Evolutionary conservation across 192 early-diverging fungal genomes (phyloP).

Genomic region (Podila clonocystis): DNA sequence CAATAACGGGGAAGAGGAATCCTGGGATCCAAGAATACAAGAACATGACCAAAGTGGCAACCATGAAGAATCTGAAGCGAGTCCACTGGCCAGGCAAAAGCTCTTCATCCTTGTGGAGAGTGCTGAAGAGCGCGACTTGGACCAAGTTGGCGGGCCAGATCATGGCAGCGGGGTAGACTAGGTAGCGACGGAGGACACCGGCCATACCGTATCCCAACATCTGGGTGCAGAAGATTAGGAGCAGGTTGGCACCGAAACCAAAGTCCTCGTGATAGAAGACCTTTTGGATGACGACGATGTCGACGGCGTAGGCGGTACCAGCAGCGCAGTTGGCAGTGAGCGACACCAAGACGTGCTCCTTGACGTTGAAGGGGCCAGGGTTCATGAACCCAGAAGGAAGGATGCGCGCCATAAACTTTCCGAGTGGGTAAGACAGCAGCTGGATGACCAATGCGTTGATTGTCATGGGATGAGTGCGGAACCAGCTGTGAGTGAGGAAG

Average conservation of each 20-base stretch:
- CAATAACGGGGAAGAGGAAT: slow-evolving; percentile 52
- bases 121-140: slow-evolving; percentile 59
- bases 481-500: slow-evolving; percentile 8
- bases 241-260: slow-evolving; percentile 18
- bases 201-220: no score
- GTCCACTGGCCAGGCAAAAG: slow-evolving; percentile 60
- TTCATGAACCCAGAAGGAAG: slow-evolving; percentile 49
- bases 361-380: slow-evolving; percentile 66
- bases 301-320: slow-evolving; percentile 19
- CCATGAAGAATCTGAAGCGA: slow-evolving; percentile 51
- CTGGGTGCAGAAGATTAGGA: no score
- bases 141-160: slow-evolving; percentile 74
- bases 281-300: slow-evolving; percentile 58
- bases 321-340: slow-evolving; percentile 56
- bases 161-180: slow-evolving; percentile 50
- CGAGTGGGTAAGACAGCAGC: slow-evolving; percentile 53
- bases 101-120: slow-evolving; percentile 55
- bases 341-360: slow-evolving; percentile 68
- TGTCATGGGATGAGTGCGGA: slow-evolving; percentile 41
- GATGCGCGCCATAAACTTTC: slow-evolving; percentile 37
- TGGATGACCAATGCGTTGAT: slow-evolving; percentile 52
- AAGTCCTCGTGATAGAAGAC: slow-evolving; percentile 60
- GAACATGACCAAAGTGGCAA: slow-evolving; percentile 55
- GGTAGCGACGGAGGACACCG: slow-evolving; percentile 29
- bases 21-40: slow-evolving; percentile 39